A percentile compares a stretch with the other conserved stretches of the same genome.
These are phyloP conservation scores for Parastagonospora avenae DNA, from an alignment of 2,329 filamentous ascomycete genomes.

Conservation along the genomic window DNA sequence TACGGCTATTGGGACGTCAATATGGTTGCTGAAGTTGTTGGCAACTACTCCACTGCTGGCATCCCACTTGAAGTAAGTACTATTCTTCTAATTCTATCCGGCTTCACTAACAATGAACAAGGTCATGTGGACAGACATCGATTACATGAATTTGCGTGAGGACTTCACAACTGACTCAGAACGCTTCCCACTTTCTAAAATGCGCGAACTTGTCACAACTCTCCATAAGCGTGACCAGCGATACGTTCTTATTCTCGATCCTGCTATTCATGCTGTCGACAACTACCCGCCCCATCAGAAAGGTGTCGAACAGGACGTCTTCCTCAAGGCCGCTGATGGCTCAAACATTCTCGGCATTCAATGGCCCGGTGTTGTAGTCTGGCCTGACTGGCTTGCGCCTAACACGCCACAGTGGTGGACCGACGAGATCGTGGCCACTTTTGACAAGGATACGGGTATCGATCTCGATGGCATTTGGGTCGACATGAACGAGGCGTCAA, in stretches of 20 bases:
- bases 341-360: conserved; percentile 67
- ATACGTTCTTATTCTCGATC: conserved; percentile 80
- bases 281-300: conserved; percentile 64
- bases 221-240: conserved; percentile 71
- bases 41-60: conserved; percentile 67
- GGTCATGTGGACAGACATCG: conserved; percentile 71
- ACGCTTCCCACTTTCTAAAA: conserved; percentile 64
- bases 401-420: conserved; percentile 72
- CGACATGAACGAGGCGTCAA: conserved; percentile 50
- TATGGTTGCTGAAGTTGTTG: conserved; percentile 68
- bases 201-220: conserved; percentile 69
- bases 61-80: conserved; percentile 70
- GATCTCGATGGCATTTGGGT: conserved; percentile 76
- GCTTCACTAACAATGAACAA: not conserved
- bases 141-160: conserved; percentile 66
- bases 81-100: not conserved
- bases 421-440: conserved; percentile 68
- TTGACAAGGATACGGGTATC: conserved; percentile 66
- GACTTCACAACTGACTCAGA: conserved; percentile 70
- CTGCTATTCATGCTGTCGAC: conserved; percentile 55
- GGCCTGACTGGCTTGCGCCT: conserved; percentile 77
- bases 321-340: conserved; percentile 61
- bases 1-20: conserved; percentile 63
- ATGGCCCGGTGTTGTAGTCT: conserved; percentile 76
- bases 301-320: conserved; percentile 63